Base-by-base conservation (phyloP, 495 filamentous ascomycete genomes). In the Penicillium coprophilum region DNA sequence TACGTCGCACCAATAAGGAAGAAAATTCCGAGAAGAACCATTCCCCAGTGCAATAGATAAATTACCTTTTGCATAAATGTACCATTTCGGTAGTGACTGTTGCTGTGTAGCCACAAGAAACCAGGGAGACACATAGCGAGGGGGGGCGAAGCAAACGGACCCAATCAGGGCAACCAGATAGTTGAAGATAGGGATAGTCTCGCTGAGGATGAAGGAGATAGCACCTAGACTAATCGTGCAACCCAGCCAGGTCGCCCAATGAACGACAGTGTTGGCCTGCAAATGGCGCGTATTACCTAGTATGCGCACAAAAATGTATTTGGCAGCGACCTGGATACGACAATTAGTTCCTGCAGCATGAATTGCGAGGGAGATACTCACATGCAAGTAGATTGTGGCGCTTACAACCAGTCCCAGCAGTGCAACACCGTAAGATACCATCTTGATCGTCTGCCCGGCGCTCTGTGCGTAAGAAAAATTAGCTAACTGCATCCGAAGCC, bases 381-480 rank as follows among this genome's bases (percentile, higher is more conserved):
- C 76, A 43, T 81, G 77, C 60, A 80, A 81, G 64, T 88, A 86
- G 59, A 91, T 82, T 30, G 87, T 82, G 43, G 81, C 67, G 11
- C 61, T 64, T 24, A 76, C 58, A 30, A 77, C 57, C 11, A 75
- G 54, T 15, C 87, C 88, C 0, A 88, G 83, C 10, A 89, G 67
- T 10, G 87, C 89, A 50, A 93, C 72, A 23, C 89, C 89, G 61
- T 88, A 95, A 4, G 88, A 82, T 15, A 73, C 63, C 71, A 87
- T 88, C 56, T 85, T 82, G 15, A 92, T 59, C 0, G 80, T 57
- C 8, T 71, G 70, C 10, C 83, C 80, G 7, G 87, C 85, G 1
- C 85, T 86, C 57, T 60, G 9, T 50, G 31, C 1, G 24, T 13
- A 31, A 40, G 11, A 30, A n/a, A 17, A 23, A 45, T 47, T 39